Evolutionary conservation across 1,284 basidiomycete species (phyloP).

Genomic region (Tetrapyrgos nigripes): DNA sequence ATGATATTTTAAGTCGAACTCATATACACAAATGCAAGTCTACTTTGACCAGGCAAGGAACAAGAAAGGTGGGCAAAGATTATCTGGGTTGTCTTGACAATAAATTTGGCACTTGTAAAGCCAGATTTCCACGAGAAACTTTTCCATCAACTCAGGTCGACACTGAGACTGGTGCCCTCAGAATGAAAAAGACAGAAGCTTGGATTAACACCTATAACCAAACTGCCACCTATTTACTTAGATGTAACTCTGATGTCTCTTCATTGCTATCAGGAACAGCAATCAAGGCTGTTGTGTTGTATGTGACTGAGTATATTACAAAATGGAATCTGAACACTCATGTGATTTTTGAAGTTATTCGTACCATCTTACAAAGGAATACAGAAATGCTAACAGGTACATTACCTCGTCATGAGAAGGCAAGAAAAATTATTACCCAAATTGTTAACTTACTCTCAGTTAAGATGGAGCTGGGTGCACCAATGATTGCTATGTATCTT

Average conservation of each 20-base stretch:
- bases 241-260: constrained; percentile 43
- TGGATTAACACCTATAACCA: constrained; percentile 39
- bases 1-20: constrained; percentile 20
- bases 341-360: constrained; percentile 39
- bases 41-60: neutral
- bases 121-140: constrained; percentile 30
- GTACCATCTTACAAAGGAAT: constrained; percentile 28
- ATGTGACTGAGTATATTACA: constrained; percentile 47
- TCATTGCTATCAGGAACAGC: constrained; percentile 40
- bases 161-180: constrained; percentile 30
- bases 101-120: constrained; percentile 27
- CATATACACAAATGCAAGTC: constrained; percentile 21
- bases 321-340: constrained; percentile 41
- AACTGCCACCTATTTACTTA: constrained; percentile 35
- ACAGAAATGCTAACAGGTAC: constrained; percentile 20
- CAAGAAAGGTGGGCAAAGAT: constrained; percentile 4
- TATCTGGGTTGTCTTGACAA: constrained; percentile 17
- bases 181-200: constrained; percentile 37
- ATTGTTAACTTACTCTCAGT: constrained; percentile 34
- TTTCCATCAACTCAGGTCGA: constrained; percentile 26
- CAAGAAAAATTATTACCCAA: constrained; percentile 30
- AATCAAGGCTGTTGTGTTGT: constrained; percentile 41
- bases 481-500: constrained; percentile 35
- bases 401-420: constrained; percentile 20
- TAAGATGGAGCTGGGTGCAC: constrained; percentile 37